Base-by-base conservation (phyloP, 2,329 filamentous ascomycete species). In the Pyrenophora seminiperda region DNA sequence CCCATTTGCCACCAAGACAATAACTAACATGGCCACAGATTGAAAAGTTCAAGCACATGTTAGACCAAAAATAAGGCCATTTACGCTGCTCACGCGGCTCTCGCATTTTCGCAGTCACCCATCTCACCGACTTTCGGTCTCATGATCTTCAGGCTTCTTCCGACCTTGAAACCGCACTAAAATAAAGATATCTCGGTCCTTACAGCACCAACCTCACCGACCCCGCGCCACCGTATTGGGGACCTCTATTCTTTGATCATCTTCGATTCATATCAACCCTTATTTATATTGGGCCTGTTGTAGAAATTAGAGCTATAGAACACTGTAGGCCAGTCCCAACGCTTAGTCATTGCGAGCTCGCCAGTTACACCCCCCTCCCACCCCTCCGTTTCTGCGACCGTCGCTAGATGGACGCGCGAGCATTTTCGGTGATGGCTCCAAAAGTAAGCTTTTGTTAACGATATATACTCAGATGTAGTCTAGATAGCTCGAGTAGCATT, bases 21-120 rank as follows among this genome's bases (percentile, higher is more conserved):
- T 10, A 24, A 32, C 59, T 70, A 48, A 68, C 38, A 10, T 13
- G 3, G 0, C 22, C 19, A 7, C 56, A 77, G 77, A 80, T 80
- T 57, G 78, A 80, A 52, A 80, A 80, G 65, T 80, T 80, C 56
- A 80, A 80, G 65, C 78, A 80, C 53, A 77, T 80, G 77, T 72
- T 80, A 46, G 72, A 67, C 41, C 49, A 48, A 1, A 52, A 51
- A 24, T 43, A 48, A 48, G 43, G 19, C 22, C 31, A 50, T 37
- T 22, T 20, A 27, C n/a, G 13, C 32, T n/a, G 14, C 15, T 46
- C 3, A 14, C 20, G 11, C 29, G n/a, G n/a, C n/a, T n/a, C n/a
- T 14, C 11, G 10, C 27, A 30, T 17, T 24, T n/a, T 43, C 39
- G 41, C 13, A 30, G 30, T 44, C 29, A 18, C 19, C 29, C 6